Percentiles rank a stretch among this genome's conserved stretches.
These are phyloP conservation scores for Plasmodium sp. DNA, from an alignment of 169 alveolate genomes.

Conservation along the genomic window DNA sequence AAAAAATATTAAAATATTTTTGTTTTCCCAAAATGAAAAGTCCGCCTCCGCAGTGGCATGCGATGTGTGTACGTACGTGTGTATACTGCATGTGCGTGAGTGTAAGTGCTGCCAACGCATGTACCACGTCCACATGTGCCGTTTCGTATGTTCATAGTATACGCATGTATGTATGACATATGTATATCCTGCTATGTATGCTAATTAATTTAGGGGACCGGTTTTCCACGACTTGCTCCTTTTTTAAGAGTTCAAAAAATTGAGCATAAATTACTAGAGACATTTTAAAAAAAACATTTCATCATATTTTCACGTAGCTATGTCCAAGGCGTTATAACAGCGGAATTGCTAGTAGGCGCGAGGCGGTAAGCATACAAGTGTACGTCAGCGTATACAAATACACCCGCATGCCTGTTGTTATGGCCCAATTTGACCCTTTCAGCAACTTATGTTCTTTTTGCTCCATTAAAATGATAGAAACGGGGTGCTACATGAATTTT, in stretches of 20 bases:
- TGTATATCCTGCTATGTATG: background rate
- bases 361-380: background rate
- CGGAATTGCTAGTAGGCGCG: background rate
- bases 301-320: background rate
- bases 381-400: background rate
- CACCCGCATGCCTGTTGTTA: background rate
- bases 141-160: background rate
- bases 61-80: background rate
- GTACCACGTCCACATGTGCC: background rate
- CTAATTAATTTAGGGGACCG: background rate
- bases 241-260: slow-evolving; percentile 6
- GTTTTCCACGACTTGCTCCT: background rate
- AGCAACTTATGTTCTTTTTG: background rate
- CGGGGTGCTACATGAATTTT: background rate
- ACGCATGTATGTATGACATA: background rate
- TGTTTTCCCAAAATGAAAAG: slow-evolving; percentile 1
- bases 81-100: background rate
- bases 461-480: background rate
- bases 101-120: background rate
- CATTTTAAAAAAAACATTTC: background rate
- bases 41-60: background rate
- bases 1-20: slow-evolving; percentile 24
- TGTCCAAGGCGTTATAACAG: background rate
- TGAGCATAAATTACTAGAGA: background rate
- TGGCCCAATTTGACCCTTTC: background rate